phyloP scores from a whole-genome alignment of 306 rosid species.

The Fragaria nilgerrensis region DNA sequence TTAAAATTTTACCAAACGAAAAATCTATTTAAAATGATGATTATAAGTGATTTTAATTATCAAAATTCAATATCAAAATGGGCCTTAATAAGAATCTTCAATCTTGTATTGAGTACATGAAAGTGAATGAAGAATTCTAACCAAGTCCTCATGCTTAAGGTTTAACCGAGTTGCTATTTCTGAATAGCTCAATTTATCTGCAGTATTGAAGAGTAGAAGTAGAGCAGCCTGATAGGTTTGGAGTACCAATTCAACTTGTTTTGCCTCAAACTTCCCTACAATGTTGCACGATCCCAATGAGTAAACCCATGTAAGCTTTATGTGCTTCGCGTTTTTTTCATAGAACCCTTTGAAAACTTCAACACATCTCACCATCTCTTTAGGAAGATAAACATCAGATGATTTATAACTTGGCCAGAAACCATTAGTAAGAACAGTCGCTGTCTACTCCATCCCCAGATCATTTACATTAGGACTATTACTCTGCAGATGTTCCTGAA shows the following conservation, averaged over 20 bases:
- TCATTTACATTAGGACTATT: constrained; percentile 36
- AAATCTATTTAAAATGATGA: too few relatives aligned
- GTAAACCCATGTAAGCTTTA: constrained; percentile 75
- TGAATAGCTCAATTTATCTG: constrained; percentile 40
- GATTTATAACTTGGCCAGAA: constrained; percentile 73
- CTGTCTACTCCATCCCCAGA: constrained; percentile 58
- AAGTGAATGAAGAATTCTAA: constrained; percentile 61
- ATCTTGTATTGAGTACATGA: constrained; percentile 67
- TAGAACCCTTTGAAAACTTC: constrained; percentile 64
- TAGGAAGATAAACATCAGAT: constrained; percentile 54
- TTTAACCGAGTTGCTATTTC: constrained; percentile 62
- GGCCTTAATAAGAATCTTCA: too few relatives aligned
- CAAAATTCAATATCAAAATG: too few relatives aligned
- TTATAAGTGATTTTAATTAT: too few relatives aligned
- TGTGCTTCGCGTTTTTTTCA: constrained; percentile 49
- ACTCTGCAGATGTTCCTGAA: constrained; percentile 49
- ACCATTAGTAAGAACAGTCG: constrained; percentile 61
- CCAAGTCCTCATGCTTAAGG: constrained; percentile 38
- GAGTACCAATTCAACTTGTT: constrained; percentile 59
- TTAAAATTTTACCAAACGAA: too few relatives aligned
- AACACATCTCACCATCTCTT: constrained; percentile 67
- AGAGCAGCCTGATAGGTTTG: constrained; percentile 75
- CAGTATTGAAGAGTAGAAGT: constrained; percentile 6
- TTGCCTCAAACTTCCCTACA: constrained; percentile 58
- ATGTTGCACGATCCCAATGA: constrained; percentile 68